Evolutionary conservation across 371 early-diverging fungal species (phyloP).

Genomic region (Mortierella sp.): DNA sequence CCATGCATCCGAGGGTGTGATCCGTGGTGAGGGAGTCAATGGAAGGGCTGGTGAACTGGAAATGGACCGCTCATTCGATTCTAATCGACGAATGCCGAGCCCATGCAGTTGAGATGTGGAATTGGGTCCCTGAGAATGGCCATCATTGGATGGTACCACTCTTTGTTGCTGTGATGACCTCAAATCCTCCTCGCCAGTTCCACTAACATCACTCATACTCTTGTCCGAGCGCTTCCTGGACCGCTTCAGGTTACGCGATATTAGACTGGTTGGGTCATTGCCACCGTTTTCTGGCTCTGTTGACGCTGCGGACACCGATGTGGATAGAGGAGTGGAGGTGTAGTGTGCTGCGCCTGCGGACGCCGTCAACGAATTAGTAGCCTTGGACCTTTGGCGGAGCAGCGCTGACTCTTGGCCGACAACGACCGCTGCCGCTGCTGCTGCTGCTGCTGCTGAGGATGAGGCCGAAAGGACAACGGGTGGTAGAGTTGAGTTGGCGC

Average conservation of each 20-base stretch:
- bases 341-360: not conserved
- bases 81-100: conserved; percentile 6
- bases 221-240: conserved; percentile 34
- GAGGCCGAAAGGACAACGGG: conserved; percentile 12
- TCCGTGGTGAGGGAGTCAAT: conserved; percentile 35
- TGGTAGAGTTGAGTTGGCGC: conserved; percentile 2
- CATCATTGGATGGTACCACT: conserved; percentile 12
- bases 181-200: conserved; percentile 31
- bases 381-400: no score
- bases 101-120: conserved; percentile 5
- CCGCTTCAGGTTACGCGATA: conserved; percentile 20
- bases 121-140: conserved; percentile 2
- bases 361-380: not conserved
- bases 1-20: conserved; percentile 19
- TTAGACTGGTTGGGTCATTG: no score
- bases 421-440: not conserved
- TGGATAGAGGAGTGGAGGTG: not conserved
- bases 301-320: not conserved
- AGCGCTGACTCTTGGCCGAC: no score
- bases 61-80: conserved; percentile 28
- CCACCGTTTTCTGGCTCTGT: not conserved
- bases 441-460: conserved; percentile 15
- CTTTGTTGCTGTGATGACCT: not conserved
- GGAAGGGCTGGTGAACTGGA: conserved; percentile 42
- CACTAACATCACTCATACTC: conserved; percentile 38